Base-by-base conservation (phyloP, 768 basidiomycete genomes). In the Mycena polygramma region DNA sequence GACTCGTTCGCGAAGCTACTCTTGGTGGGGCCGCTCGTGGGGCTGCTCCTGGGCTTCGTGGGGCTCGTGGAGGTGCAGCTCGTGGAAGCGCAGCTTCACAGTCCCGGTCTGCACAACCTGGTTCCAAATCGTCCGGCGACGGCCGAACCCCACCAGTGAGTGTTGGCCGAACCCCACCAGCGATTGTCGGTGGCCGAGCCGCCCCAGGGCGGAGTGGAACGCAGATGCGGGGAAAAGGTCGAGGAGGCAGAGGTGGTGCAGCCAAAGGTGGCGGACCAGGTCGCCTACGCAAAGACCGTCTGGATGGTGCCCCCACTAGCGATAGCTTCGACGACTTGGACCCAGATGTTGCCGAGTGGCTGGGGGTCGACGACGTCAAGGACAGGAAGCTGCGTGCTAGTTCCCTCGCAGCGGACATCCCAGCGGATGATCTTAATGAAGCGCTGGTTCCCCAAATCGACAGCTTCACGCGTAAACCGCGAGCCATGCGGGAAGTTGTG, bases 401-500 rank as follows among this genome's bases (percentile, higher is more conserved):
- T 20, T 19, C 78, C 3, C 78, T 83, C 58, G 66, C 69, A 35
- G 55, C 72, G 17, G 71, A 72, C 20, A 19, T 72, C 5, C 57
- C n/a, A 22, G 8, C 17, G 49, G 20, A 52, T 24, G 45, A 36
- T 30, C 26, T 70, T 46, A 13, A 52, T 26, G 26, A 45, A 63
- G 57, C 53, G 37, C 72, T 63, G 71, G 15, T 70, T 39, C 30
- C 24, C 60, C 59, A 22, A 36, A 46, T 37, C 61, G 30, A 30
- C 30, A 30, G 30, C 55, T 43, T 64, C 35, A 20, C 36, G 57
- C 69, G 22, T 58, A 55, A 43, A 52, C 73, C 52, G 68, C 51
- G 80, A 78, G 52, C 63, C 60, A 76, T 69, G 75, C 79, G 54
- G 52, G 87, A 88, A 74, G 66, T 55, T 30, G 68, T 79, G 19